Evolutionary conservation across 257 asterid species (phyloP).

Genomic region (Agastache rugosa): DNA sequence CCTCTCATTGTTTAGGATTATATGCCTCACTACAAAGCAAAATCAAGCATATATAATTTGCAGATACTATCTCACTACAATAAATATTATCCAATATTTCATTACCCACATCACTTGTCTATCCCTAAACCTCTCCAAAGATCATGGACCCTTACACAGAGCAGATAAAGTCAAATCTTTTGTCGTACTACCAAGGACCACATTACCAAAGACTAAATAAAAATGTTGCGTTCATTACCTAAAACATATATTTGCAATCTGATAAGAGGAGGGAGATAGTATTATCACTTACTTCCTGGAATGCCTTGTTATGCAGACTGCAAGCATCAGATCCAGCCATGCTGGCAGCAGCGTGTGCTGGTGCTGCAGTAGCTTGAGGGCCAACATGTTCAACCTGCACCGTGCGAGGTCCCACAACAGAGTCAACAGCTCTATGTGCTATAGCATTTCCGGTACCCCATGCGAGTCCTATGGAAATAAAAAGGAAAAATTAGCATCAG

Average conservation of each 20-base stretch:
- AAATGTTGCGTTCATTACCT: background rate
- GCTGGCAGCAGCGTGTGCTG: background rate
- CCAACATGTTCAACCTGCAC: slow-evolving; percentile 66
- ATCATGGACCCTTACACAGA: background rate
- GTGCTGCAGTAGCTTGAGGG: slow-evolving; percentile 43
- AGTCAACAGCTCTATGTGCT: slow-evolving; percentile 82
- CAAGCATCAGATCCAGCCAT: slow-evolving; percentile 58
- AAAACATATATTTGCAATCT: background rate
- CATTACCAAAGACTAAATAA: background rate
- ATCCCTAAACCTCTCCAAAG: background rate
- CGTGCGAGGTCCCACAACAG: slow-evolving; percentile 79
- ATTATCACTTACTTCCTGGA: slow-evolving; percentile 64
- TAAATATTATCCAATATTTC: background rate
- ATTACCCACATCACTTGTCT: background rate
- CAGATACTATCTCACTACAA: background rate
- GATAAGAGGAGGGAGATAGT: background rate
- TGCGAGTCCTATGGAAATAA: slow-evolving; percentile 56
- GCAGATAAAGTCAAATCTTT: background rate
- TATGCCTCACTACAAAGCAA: background rate
- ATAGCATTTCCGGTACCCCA: slow-evolving; percentile 76
- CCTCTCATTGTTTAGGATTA: too few relatives aligned
- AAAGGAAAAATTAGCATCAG: too few relatives aligned
- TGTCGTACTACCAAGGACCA: background rate
- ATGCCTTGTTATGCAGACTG: slow-evolving; percentile 65
- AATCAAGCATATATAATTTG: background rate